A percentile compares a stretch with the other conserved stretches of the same genome.
phyloP scores from a whole-genome alignment of 75 land plant species.

The Pinus albicaulis region DNA sequence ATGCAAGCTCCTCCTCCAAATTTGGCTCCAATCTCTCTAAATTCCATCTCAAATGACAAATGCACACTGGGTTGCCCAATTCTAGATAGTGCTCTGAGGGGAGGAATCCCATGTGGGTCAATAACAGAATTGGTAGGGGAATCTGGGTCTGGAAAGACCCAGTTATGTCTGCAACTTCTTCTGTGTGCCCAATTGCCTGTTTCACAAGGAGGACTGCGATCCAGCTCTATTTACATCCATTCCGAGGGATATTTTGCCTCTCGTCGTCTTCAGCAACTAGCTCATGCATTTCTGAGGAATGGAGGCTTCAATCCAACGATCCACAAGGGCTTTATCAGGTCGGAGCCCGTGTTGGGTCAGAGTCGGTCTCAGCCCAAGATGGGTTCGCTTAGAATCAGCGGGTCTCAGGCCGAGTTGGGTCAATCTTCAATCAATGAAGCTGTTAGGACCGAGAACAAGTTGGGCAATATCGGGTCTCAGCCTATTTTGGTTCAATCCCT shows the following conservation, averaged over 20 bases:
- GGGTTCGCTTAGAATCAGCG: background rate
- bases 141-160: conserved; percentile 79
- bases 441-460: too few species aligned
- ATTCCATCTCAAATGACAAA: conserved; percentile 14
- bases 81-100: conserved; percentile 56
- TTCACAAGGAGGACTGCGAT: conserved; percentile 60
- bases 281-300: conserved; percentile 15
- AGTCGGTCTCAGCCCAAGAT: background rate
- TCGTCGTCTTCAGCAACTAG: conserved; percentile 63
- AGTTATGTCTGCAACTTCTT: conserved; percentile 76
- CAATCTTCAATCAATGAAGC: too few species aligned
- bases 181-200: conserved; percentile 60
- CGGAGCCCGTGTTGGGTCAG: background rate
- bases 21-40: background rate
- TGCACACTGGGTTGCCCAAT: conserved; percentile 65
- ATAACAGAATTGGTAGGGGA: conserved; percentile 81
- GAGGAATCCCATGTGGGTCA: conserved; percentile 79
- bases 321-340: background rate
- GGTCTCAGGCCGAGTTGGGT: too few species aligned
- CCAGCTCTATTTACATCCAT: conserved; percentile 67
- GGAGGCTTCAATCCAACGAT: background rate
- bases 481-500: background rate
- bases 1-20: conserved; percentile 2
- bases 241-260: conserved; percentile 75
- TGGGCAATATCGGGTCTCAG: background rate